Evolutionary conservation across 495 filamentous ascomycete species (phyloP).

Genomic region (Baudoinia panamericana): DNA sequence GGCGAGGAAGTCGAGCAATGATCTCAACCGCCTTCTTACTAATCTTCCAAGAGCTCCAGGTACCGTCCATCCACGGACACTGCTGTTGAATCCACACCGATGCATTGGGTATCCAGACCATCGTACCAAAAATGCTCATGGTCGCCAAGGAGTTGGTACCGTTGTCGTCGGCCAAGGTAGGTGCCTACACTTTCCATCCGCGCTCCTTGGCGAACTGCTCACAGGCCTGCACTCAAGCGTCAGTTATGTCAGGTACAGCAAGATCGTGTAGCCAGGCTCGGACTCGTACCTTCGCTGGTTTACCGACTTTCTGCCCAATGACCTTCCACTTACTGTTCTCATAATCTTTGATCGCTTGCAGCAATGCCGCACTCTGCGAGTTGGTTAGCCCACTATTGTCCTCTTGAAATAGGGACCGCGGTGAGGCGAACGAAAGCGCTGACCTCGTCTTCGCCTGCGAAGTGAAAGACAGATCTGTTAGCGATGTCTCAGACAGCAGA

Average conservation of each 20-base stretch:
- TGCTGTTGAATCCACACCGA: no score
- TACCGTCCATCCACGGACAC: no score
- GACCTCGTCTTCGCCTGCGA: slow-evolving; percentile 74
- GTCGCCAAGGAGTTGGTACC: no score
- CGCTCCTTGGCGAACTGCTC: slow-evolving; percentile 98
- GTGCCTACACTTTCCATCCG: slow-evolving; percentile 17
- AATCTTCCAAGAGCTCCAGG: no score
- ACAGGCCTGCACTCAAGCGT: no score
- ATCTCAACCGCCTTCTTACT: no score
- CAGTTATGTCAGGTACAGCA: not conserved
- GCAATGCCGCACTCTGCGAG: slow-evolving; percentile 62
- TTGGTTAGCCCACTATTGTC: slow-evolving; percentile 19
- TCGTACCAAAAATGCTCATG: no score
- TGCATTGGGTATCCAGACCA: no score
- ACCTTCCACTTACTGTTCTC: slow-evolving; percentile 97
- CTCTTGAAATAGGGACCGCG: slow-evolving; percentile 10
- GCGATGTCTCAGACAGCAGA: slow-evolving; percentile 9
- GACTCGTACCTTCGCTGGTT: slow-evolving; percentile 96
- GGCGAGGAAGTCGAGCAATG: no score
- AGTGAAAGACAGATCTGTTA: slow-evolving; percentile 14
- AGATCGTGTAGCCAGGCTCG: slow-evolving; percentile 12
- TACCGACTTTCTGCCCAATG: slow-evolving; percentile 90
- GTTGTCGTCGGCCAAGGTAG: no score
- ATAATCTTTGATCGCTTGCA: slow-evolving; percentile 95
- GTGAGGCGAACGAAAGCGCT: slow-evolving; percentile 27